Conservation (phyloP, 176 grass and related monocot genomes). For the Neostapfia colusana region DNA sequence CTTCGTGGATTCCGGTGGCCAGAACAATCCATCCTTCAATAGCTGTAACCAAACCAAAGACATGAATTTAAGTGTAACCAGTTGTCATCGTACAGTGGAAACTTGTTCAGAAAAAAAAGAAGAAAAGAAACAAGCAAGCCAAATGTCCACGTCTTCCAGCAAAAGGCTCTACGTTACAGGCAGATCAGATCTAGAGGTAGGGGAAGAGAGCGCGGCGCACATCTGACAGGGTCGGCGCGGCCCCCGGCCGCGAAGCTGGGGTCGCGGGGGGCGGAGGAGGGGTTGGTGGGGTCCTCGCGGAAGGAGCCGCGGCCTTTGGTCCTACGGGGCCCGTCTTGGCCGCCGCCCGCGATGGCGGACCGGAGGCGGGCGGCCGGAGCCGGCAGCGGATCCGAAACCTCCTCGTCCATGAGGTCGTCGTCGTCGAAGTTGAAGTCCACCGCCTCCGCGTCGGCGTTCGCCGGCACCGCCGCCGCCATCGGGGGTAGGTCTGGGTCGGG, state of each 20-base stretch:
- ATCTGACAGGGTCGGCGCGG: conserved; percentile 66
- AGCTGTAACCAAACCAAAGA: conserved; percentile 44
- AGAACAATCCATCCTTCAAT: conserved; percentile 92
- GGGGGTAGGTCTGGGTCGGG: conserved; percentile 6
- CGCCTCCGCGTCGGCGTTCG: conserved; percentile 67
- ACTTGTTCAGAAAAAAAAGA: background rate
- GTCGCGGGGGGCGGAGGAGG: conserved; percentile 44
- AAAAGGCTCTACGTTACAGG: background rate
- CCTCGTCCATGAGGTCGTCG: conserved; percentile 97
- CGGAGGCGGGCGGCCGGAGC: conserved; percentile 55
- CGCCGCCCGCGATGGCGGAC: conserved; percentile 68
- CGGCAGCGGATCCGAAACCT: conserved; percentile 45
- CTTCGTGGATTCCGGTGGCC: conserved; percentile 81
- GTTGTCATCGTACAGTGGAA: conserved; percentile 1
- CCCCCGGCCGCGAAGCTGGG: conserved; percentile 44
- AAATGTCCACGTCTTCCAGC: background rate
- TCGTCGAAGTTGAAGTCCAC: conserved; percentile 90
- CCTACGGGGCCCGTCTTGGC: conserved; percentile 43
- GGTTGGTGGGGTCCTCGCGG: conserved; percentile 55
- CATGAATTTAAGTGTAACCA: conserved; percentile 6
- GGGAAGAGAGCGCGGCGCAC: conserved; percentile 31
- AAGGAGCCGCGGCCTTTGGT: conserved; percentile 96
- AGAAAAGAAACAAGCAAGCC: background rate
- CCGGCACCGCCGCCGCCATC: conserved; percentile 37
- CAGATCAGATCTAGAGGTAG: background rate